Percentiles rank a stretch among this genome's conserved stretches.
Conservation (phyloP, 306 rosid species). For the Neltuma alba region DNA sequence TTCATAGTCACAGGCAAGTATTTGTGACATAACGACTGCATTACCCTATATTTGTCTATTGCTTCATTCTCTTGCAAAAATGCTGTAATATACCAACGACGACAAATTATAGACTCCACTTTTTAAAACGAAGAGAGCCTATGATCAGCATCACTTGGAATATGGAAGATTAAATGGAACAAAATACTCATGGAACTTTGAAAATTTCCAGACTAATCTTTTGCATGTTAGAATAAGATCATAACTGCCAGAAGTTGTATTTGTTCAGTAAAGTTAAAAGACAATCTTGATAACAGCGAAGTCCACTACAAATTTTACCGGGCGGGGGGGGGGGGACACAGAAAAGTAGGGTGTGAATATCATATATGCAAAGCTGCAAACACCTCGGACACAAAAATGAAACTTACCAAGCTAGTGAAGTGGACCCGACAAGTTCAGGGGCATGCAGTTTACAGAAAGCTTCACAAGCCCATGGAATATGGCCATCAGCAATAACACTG, state of each 20-base stretch:
- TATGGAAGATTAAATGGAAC: background rate
- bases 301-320: background rate
- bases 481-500: constrained; percentile 86
- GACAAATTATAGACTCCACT: background rate
- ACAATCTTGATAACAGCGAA: background rate
- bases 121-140: background rate
- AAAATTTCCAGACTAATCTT: background rate
- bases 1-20: too few relatives aligned
- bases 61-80: background rate
- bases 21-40: too few relatives aligned
- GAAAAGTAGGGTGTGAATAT: background rate
- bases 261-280: background rate
- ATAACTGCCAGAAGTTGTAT: constrained; percentile 11
- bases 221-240: background rate
- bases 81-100: background rate
- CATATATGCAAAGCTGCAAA: background rate
- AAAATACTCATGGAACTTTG: background rate
- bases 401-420: constrained; percentile 58
- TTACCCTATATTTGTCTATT: background rate
- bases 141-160: background rate
- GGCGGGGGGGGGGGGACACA: background rate
- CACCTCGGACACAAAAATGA: constrained; percentile 15
- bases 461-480: constrained; percentile 82
- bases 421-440: constrained; percentile 49
- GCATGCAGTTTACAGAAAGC: constrained; percentile 72